Conservation (phyloP, 2,329 filamentous ascomycete species). For the Lizonia empirigonia region DNA sequence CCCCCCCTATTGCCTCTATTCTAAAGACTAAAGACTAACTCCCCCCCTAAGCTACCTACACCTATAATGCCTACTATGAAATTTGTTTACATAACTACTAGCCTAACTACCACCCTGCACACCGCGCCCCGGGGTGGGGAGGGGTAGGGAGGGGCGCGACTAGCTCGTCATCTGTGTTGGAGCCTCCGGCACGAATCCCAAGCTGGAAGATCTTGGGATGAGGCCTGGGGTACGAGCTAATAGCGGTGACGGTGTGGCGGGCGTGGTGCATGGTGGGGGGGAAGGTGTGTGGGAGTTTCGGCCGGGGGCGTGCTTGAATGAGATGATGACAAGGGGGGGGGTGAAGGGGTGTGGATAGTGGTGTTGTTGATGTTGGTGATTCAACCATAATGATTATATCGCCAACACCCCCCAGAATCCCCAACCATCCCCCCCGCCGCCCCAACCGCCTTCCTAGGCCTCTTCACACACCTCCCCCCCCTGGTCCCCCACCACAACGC, state of each 20-base stretch:
- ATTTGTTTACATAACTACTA: too few species aligned
- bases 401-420: too few species aligned
- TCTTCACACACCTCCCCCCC: constrained; percentile 53
- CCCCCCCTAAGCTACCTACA: too few species aligned
- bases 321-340: constrained; percentile 60
- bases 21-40: too few species aligned
- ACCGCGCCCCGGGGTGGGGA: constrained; percentile 40
- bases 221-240: constrained; percentile 44
- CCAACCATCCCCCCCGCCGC: constrained; percentile 55
- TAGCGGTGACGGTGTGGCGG: constrained; percentile 62
- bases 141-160: too few species aligned
- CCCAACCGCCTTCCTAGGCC: constrained; percentile 54
- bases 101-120: constrained; percentile 29
- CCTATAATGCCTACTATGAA: too few species aligned
- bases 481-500: constrained; percentile 39
- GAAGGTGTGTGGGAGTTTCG: constrained; percentile 63
- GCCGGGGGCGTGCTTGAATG: constrained; percentile 60
- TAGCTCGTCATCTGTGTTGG: constrained; percentile 50
- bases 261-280: constrained; percentile 61
- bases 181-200: constrained; percentile 52
- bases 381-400: too few species aligned
- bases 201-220: constrained; percentile 50
- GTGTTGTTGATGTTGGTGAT: too few species aligned
- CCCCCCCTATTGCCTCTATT: too few species aligned
- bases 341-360: too few species aligned